Evolutionary conservation across 108 stramenopile species (phyloP), one percentile per base, ranked within the genome.

Genomic region (Parmales sp.): DNA sequence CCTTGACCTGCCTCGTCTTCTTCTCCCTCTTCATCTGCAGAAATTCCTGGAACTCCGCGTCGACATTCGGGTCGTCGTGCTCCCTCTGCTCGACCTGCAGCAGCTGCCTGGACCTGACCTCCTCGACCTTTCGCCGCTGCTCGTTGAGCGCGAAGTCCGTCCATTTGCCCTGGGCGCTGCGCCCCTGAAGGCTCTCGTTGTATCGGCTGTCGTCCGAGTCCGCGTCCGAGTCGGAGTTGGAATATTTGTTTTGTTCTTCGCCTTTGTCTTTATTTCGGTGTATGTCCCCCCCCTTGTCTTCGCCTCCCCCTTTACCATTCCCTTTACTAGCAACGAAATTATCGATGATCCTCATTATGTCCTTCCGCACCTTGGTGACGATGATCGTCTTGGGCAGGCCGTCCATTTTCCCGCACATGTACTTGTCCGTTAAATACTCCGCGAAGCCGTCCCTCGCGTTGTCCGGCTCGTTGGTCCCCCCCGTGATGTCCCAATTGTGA

Each of bases 361-460:
- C 54, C 31, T 34, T 60, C 29, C 54, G 13, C 6, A 60, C 31
- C 31, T 60, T 60, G 2, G 54, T 60, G 2, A 60, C 54, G 5
- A 20, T 60, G 20, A 60, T 60, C 9, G 54, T 60, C 26, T 60
- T 60, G 9, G 54, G 54, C 31, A 60, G 54, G n/a, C 29, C 54
- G 16, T 60, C 54, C 26, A 60, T 28, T 16, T 20, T 60, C 0
- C 36, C 31, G 26, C 54, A 60, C 26, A 60, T 2, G 54, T 60
- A 60, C 28, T 60, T 60, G 13, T 60, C 54, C 2, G 54, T 60
- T 34, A 60, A 60, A 16, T 34, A 60, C 31, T 60, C 54, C n/a
- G 54, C 54, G 31, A 60, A 34, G 31, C 31, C 54, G 13, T 60
- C 54, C 20, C 54, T 60, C 1, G 36, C 31, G 11, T 60, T 34